Evolutionary conservation across 106 monocot species (phyloP), one percentile per base, ranked within the genome.

Genomic region (Acanthochlamys bracteata): DNA sequence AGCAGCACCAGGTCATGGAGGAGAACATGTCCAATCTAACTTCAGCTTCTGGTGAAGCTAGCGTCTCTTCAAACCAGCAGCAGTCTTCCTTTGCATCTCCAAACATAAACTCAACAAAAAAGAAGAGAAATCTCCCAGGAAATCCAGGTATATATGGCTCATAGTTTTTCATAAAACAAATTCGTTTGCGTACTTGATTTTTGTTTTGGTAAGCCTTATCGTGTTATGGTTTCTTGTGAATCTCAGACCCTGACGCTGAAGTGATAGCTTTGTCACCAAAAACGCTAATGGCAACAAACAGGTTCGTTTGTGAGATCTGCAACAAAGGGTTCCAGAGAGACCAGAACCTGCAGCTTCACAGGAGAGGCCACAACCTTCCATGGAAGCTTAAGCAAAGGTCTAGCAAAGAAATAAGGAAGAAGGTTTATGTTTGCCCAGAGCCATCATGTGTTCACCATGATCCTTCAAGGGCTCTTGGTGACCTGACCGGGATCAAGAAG

Each of bases 371-470:
- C 66, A 82, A 82, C 77, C 70, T 82, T 41, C 82, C 82, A 19
- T 82, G 82, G 82, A 82, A 78, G 55, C 66, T 82, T 55, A 82
- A 82, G 66, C 77, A 82, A 66, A 77, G 74, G 21, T 6, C 72
- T 0, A 69, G 53, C 67, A 75, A 74, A 33, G 74, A 79, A 71
- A 60, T 72, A 59, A 71, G 71, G 71, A 85, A 81, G 74, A 85
- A 85, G 71, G 85, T 85, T n/a, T 85, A 85, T 61, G 51, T 85
- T 0, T 85, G 85, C 69, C 85, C 85, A 0, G 85, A 80, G 51
- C 33, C 45, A 39, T 40, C 71, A 9, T 85, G 85, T 22, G 80
- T 85, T 8, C 85, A 85, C 76, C 85, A 85, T 55, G 65, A 76
- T 41, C 77, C 85, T 3, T 74, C 85, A 0, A 57, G 85, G 15